These are phyloP conservation scores for Fomes fomentarius DNA, from an alignment of 1,284 basidiomycete genomes.

Conservation along the genomic window DNA sequence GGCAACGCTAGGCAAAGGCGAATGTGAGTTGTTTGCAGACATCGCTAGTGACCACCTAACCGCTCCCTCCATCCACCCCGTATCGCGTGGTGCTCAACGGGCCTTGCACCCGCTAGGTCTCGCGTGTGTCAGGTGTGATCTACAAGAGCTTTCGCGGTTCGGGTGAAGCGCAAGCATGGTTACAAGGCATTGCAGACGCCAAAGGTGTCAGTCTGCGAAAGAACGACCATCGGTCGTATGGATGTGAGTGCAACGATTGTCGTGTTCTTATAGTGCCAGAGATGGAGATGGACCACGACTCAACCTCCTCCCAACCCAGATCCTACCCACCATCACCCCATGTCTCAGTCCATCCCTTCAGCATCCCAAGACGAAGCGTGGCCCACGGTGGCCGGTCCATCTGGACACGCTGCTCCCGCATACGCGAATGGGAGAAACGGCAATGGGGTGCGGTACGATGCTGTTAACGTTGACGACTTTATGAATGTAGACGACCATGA, in stretches of 20 bases:
- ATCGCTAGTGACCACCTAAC: slow-evolving; percentile 28
- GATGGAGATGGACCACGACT: neutral
- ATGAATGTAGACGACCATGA: slow-evolving; percentile 3
- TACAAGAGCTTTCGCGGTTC: slow-evolving; percentile 48
- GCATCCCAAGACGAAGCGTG: neutral
- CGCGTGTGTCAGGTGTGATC: slow-evolving; percentile 47
- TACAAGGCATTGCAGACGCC: slow-evolving; percentile 20
- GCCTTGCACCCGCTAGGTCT: slow-evolving; percentile 39
- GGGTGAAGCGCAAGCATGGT: slow-evolving; percentile 18
- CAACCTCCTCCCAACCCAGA: neutral
- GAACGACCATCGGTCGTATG: no score
- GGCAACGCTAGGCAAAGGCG: slow-evolving; percentile 5
- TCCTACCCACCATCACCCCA: neutral
- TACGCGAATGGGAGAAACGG: neutral
- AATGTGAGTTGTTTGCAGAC: slow-evolving; percentile 6
- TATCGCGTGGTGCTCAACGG: no score
- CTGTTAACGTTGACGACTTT: neutral
- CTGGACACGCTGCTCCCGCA: no score
- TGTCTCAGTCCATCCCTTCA: neutral
- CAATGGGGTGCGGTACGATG: neutral
- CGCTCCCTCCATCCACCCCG: slow-evolving; percentile 31
- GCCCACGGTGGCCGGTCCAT: neutral
- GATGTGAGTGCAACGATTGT: neutral
- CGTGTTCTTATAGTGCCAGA: neutral
- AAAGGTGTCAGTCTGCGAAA: no score